Evolutionary conservation across 345 rosid species (phyloP).

Genomic region (Eucalyptus curtisii): DNA sequence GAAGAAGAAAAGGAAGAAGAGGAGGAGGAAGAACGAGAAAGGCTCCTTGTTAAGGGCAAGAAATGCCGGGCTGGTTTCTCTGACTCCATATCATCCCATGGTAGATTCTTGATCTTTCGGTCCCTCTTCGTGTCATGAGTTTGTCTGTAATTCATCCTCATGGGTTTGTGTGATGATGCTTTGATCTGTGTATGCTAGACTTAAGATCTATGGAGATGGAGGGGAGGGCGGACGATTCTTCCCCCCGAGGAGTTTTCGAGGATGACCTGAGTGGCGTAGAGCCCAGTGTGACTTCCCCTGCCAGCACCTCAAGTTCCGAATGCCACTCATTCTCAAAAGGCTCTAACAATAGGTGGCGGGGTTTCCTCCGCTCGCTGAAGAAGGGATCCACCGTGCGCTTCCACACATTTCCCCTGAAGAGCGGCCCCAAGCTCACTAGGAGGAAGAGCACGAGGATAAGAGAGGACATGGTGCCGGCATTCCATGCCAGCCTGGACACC

Average conservation of each 20-base stretch:
- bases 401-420: conserved; percentile 29
- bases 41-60: conserved; percentile 8
- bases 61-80: conserved; percentile 33
- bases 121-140: background rate
- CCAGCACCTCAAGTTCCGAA: conserved; percentile 52
- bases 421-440: conserved; percentile 51
- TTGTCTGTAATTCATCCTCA: background rate
- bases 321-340: background rate
- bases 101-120: conserved; percentile 5
- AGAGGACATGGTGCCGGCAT: conserved; percentile 33
- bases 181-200: conserved; percentile 4
- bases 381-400: conserved; percentile 43
- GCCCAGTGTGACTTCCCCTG: conserved; percentile 10
- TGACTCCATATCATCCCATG: conserved; percentile 27
- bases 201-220: conserved; percentile 4
- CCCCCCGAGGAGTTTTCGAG: conserved; percentile 6
- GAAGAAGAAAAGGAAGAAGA: background rate
- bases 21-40: conserved; percentile 6
- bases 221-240: background rate
- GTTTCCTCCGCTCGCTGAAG: conserved; percentile 45
- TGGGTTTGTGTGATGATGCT: background rate
- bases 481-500: conserved; percentile 34
- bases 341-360: conserved; percentile 21
- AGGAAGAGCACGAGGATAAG: conserved; percentile 51
- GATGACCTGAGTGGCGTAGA: conserved; percentile 14